phyloP scores from a whole-genome alignment of 2,329 filamentous ascomycete genomes.

The Periconia macrospinosa region DNA sequence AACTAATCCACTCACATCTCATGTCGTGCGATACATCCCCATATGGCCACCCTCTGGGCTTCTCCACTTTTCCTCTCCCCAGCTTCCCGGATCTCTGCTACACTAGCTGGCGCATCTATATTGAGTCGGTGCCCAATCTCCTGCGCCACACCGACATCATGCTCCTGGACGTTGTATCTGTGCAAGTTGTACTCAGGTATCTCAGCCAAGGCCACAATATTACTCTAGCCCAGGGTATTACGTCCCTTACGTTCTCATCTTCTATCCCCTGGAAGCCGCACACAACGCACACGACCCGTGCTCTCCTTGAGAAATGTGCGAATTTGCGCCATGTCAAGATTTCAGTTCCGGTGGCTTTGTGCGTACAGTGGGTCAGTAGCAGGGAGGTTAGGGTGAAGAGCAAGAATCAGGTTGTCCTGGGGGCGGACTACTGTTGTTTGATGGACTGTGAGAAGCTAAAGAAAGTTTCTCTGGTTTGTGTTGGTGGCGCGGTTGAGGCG shows the following conservation, averaged over 20 bases:
- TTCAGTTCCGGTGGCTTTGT: not conserved
- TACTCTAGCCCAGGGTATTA: not conserved
- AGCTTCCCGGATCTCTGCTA: conserved; percentile 2
- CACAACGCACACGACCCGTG: not conserved
- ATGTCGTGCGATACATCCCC: not conserved
- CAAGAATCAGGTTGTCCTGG: conserved; percentile 4
- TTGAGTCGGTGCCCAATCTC: not conserved
- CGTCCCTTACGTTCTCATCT: not conserved
- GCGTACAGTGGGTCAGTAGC: not conserved
- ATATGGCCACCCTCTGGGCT: not conserved
- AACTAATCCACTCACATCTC: not conserved
- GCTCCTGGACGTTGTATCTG: not conserved
- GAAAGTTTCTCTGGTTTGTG: conserved; percentile 3
- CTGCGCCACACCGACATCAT: not conserved
- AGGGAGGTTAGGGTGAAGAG: not conserved
- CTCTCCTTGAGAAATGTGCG: not conserved
- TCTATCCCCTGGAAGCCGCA: conserved; percentile 1
- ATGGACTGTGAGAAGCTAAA: conserved; percentile 3
- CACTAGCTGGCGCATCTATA: not conserved
- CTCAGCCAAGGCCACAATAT: not conserved
- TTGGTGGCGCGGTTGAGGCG: not conserved
- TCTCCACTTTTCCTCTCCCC: not conserved
- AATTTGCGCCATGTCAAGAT: conserved; percentile 1
- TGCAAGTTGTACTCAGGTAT: not conserved
- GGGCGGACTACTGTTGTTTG: conserved; percentile 5